Conservation (phyloP, 805 yeast genomes). For the Pichia cabralensis region DNA sequence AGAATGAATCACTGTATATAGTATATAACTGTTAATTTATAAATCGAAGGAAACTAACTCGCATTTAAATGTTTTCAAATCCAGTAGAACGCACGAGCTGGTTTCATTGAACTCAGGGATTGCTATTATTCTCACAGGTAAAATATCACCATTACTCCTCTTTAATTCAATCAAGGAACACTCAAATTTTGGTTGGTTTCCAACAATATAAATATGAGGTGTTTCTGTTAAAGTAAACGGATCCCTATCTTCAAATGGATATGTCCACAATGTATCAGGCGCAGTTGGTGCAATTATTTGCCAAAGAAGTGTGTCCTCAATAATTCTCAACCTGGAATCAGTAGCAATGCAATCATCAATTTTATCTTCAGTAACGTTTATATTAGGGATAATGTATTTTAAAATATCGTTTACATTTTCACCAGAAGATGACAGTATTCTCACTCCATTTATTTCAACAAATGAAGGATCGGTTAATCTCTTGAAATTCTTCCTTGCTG, state of each 20-base stretch:
- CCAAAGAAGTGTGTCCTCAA: slow-evolving; percentile 70
- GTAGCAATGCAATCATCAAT: slow-evolving; percentile 18
- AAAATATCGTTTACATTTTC: slow-evolving; percentile 73
- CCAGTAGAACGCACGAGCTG: slow-evolving; percentile 55
- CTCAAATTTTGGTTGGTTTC: slow-evolving; percentile 65
- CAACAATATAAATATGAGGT: slow-evolving; percentile 82
- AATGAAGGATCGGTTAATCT: slow-evolving; percentile 66
- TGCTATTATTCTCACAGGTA: slow-evolving; percentile 42
- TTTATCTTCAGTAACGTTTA: slow-evolving; percentile 19
- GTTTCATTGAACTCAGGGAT: slow-evolving; percentile 64
- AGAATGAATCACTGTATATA: too few species aligned
- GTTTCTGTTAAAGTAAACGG: slow-evolving; percentile 74
- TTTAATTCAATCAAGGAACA: slow-evolving; percentile 31
- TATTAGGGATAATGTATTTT: slow-evolving; percentile 48
- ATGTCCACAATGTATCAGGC: slow-evolving; percentile 89
- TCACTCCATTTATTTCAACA: slow-evolving; percentile 46
- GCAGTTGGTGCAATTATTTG: slow-evolving; percentile 89
- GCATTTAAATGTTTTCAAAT: slow-evolving; percentile 46
- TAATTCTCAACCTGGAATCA: slow-evolving; percentile 36
- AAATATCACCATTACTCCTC: slow-evolving; percentile 21
- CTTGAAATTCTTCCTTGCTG: slow-evolving; percentile 27
- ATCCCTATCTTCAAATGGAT: slow-evolving; percentile 67
- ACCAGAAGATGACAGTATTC: slow-evolving; percentile 70
- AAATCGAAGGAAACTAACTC: too few species aligned
- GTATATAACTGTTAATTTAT: too few species aligned